A percentile compares a stretch with the other conserved stretches of the same genome.
Evolutionary conservation across 169 alveolate genomes (phyloP).

Genomic region (Cyclospora cayetanensis): DNA sequence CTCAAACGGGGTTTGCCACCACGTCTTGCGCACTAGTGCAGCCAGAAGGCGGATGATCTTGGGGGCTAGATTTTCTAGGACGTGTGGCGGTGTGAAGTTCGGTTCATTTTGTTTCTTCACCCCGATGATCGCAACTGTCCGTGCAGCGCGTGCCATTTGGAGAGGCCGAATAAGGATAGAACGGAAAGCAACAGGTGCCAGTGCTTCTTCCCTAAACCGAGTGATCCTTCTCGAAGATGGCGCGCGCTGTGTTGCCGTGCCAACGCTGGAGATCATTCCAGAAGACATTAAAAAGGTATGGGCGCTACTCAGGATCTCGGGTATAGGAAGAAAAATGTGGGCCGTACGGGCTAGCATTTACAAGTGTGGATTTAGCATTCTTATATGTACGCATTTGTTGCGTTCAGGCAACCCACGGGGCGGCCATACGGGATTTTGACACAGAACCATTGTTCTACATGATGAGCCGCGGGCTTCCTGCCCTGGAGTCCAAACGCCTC

Average conservation of each 20-base stretch:
- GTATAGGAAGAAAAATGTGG: background rate
- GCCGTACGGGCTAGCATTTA: background rate
- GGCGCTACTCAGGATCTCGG: background rate
- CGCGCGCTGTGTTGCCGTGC: conserved; percentile 78
- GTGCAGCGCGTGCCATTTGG: conserved; percentile 77
- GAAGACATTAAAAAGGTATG: conserved; percentile 73
- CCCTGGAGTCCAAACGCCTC: conserved; percentile 67
- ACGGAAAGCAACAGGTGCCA: conserved; percentile 76
- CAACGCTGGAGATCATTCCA: conserved; percentile 79
- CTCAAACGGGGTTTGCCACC: no score
- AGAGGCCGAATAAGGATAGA: conserved; percentile 79
- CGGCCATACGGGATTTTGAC: conserved; percentile 79
- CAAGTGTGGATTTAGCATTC: background rate
- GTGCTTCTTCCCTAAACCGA: conserved; percentile 75
- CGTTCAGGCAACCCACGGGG: conserved; percentile 77
- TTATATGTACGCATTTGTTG: background rate
- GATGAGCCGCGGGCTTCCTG: conserved; percentile 77
- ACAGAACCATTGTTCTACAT: conserved; percentile 77
- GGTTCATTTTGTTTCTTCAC: background rate
- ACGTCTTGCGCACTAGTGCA: no score
- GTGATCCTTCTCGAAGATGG: conserved; percentile 77
- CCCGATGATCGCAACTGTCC: background rate
- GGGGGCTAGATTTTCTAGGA: no score
- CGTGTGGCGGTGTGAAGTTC: no score
- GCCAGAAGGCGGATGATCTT: no score